Base-by-base conservation (phyloP, 2,329 filamentous ascomycete genomes). In the Talaromyces piceae region DNA sequence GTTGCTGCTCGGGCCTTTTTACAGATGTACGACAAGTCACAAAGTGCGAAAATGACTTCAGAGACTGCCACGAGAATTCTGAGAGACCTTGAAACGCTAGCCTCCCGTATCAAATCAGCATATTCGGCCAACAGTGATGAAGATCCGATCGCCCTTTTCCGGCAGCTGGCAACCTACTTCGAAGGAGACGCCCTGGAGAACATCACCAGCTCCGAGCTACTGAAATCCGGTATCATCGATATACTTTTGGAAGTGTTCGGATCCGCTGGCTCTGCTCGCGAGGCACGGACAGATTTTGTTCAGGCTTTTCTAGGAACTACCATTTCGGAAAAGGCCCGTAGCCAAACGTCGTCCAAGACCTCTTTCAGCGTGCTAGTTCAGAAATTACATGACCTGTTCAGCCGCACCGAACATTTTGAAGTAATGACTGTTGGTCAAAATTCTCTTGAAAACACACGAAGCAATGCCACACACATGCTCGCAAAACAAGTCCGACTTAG, bases 371-470 rank as follows among this genome's bases (percentile, higher is more conserved):
- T 95, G 48, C 78, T 98, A 67, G 84, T 95, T 37, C 87, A 91
- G 67, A 98, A 98, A 69, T 77, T 98, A 27, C 93, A 98, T 70
- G 93, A 98, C 71, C 75, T 98, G 52, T 80, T 98, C 51, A 98
- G 93, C 74, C 84, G 93, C 59, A 94, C 91, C 28, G 93, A 98
- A 73, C 91, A 97, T 74, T 98, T 97, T 61, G 93, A 98, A 65
- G 91, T 98, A 41, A 82, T 95, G 55, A 98, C 93, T 6, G 91
- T 97, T 50, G 89, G 95, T 66, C 87, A 95, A 56, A 95, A 94
- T 60, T 85, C 88, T 4, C 87, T 91, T 59, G 91, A 96, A 65
- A 88, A 86, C 49, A 94, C 88, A 59, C 83, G 91, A 53, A 94
- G 86, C 68, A 96, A 88, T 63, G 89, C 91, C 20, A 86, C 91